Evolutionary conservation across 805 yeast genomes (phyloP), one percentile per base, ranked within the genome.

Genomic region (Gaillardinia entomophila): DNA sequence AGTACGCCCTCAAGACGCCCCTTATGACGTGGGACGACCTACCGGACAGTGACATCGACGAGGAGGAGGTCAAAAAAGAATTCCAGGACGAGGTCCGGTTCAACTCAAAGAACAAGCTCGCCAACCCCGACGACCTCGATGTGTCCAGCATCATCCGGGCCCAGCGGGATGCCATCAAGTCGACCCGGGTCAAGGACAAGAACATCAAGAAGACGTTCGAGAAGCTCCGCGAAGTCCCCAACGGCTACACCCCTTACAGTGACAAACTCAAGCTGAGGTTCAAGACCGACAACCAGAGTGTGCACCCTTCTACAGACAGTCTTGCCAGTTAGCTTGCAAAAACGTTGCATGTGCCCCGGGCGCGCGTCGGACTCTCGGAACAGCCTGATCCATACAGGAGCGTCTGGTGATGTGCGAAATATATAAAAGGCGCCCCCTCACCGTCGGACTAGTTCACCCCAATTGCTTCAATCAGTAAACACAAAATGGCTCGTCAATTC

Each of bases 401-500:
- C 22, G 10, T 19, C 26, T 24, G 26, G 14, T 11, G 14, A 24
- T 24, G 14, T n/a, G 26, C 5, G n/a, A 24, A 6, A 12, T 12
- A 10, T 24, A 24, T 12, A 12, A 6, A 24, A 24, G 12, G 6
- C 14, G 10, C 12, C 14, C 12, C 26, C 22, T 19, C 22, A 19
- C 22, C 10, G 8, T 6, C 22, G 8, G 22, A 10, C 8, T 19
- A 10, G 22, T 19, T 19, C 22, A 19, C 10, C 6, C 20, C 5
- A 19, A 28, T 17, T 16, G 31, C 33, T 33, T 31, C 25, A 32
- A 38, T 19, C 26, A 30, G 17, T 6, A 35, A 14, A 14, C 13
- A 11, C 19, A 63, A 32, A 45, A 66, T 66, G 95, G 80, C 95
- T 62, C 84, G 95, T 70, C 77, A 74, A 66, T 92, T 90, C 73